These are phyloP conservation scores for Cystobasidiopsis lactophilus DNA, from an alignment of 768 basidiomycete species.

Conservation along the genomic window DNA sequence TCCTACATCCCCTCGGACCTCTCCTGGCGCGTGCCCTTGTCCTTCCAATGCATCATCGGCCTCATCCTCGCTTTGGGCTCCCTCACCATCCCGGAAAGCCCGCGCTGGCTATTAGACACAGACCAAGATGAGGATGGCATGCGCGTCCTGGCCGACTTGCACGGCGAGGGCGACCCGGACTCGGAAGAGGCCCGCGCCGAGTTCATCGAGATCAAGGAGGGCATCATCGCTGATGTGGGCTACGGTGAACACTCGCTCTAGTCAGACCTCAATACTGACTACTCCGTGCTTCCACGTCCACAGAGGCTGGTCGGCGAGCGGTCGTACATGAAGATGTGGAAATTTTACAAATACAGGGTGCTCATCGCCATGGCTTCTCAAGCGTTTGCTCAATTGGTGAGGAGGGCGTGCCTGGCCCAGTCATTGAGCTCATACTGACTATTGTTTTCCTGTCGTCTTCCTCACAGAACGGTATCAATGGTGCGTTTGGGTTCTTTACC, in stretches of 20 bases:
- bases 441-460: neutral
- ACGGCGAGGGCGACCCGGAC: conserved; percentile 48
- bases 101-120: conserved; percentile 74
- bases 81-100: conserved; percentile 70
- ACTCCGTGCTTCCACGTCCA: neutral
- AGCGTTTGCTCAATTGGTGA: conserved; percentile 76
- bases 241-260: neutral
- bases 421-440: no score
- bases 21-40: conserved; percentile 79
- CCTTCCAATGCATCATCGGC: conserved; percentile 72
- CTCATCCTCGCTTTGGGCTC: conserved; percentile 54
- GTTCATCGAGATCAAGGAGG: conserved; percentile 64
- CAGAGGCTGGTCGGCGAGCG: conserved; percentile 56
- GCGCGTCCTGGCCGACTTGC: conserved; percentile 65
- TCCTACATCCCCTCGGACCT: conserved; percentile 65
- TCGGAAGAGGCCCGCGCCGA: conserved; percentile 52
- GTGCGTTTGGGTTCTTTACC: conserved; percentile 28
- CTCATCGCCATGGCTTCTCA: conserved; percentile 87
- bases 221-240: conserved; percentile 26
- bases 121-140: conserved; percentile 65
- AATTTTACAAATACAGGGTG: conserved; percentile 61
- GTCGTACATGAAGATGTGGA: conserved; percentile 66
- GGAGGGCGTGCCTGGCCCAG: conserved; percentile 21
- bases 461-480: conserved; percentile 84
- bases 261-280: neutral